Base-by-base conservation (phyloP, 1,139 yeast genomes). In the Debaryomyces sp. region DNA sequence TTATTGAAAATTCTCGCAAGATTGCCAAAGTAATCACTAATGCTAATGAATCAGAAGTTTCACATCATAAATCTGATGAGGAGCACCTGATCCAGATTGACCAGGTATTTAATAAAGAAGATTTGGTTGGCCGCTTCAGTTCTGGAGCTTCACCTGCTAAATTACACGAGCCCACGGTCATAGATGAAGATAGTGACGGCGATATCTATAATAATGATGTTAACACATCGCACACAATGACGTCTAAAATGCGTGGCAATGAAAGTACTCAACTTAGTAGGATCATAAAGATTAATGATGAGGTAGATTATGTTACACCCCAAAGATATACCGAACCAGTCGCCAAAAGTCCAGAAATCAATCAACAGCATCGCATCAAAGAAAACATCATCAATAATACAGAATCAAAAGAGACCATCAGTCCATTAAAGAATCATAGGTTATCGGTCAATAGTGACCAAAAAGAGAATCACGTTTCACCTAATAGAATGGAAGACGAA, bases 241-340 rank as follows among this genome's bases (percentile, higher is more conserved):
- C 29, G 15, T 21, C 32, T 18, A 30, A 36, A 36, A n/a, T 24
- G 5, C 40, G 21, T 33, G 48, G 48, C 23, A 41, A 32, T 33
- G 59, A 55, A 34, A 53, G 57, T 36, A 67, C 69, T 4, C 68
- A 63, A 23, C 42, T 63, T n/a, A 55, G 53, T 44, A 61, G 57
- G 46, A 59, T 65, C 24, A 55, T 62, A 38, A 54, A 44, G 38
- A 13, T 50, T 37, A 55, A 51, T 32, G 49, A 47, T n/a, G 55
- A 54, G n/a, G 46, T 52, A 21, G 64, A 64, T 23, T 64, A 62
- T 44, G 54, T 63, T 4, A 76, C 82, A 0, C 81, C 81, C 2
- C 68, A 73, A 34, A 63, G 80, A 40, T 59, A 63, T 17, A 76
- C 81, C 0, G 80, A 77, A 48, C 73, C 80, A 2, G 62, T 70